Percentiles rank a stretch among this genome's conserved stretches.
phyloP scores from a whole-genome alignment of 2,329 filamentous ascomycete genomes.

The Aotearoamyces nothofagi region DNA sequence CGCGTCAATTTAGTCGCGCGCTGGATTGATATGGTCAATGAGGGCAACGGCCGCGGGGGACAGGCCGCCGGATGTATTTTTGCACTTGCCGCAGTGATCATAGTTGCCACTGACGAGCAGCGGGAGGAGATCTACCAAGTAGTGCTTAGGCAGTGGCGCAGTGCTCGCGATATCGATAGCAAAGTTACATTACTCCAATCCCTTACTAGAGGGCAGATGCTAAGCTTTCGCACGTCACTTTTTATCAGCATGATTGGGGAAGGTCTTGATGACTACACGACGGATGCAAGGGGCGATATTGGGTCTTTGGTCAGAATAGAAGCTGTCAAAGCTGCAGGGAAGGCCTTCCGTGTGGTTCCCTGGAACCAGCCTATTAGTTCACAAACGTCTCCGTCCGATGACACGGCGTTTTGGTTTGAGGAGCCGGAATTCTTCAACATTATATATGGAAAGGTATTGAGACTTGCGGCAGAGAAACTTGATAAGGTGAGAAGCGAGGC shows the following conservation, averaged over 20 bases:
- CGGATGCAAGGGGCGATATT: constrained; percentile 76
- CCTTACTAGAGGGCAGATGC: constrained; percentile 29
- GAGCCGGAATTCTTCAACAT: constrained; percentile 4
- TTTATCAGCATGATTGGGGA: constrained; percentile 25
- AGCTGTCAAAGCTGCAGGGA: constrained; percentile 53
- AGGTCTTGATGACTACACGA: constrained; percentile 78
- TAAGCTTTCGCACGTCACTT: constrained; percentile 4
- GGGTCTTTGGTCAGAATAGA: constrained; percentile 75
- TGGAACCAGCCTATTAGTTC: constrained; percentile 13
- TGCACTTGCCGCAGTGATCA: constrained; percentile 22
- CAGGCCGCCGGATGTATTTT: constrained; percentile 31
- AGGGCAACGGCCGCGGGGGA: constrained; percentile 19
- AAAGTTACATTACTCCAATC: constrained; percentile 39
- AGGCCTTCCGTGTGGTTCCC: constrained; percentile 15
- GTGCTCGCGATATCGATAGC: constrained; percentile 33
- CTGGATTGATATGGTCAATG: constrained; percentile 31
- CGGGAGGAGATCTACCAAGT: constrained; percentile 21
- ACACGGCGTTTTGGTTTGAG: constrained; percentile 2
- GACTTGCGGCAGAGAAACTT: constrained; percentile 75
- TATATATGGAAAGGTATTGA: constrained; percentile 25
- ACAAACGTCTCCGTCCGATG: not conserved
- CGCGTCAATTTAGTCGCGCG: constrained; percentile 25
- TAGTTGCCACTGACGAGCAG: constrained; percentile 3
- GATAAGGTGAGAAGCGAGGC: constrained; percentile 67
- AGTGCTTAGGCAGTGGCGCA: constrained; percentile 35